Base-by-base conservation (phyloP, 164 flowering plant species). In the Amborella trichopoda region DNA sequence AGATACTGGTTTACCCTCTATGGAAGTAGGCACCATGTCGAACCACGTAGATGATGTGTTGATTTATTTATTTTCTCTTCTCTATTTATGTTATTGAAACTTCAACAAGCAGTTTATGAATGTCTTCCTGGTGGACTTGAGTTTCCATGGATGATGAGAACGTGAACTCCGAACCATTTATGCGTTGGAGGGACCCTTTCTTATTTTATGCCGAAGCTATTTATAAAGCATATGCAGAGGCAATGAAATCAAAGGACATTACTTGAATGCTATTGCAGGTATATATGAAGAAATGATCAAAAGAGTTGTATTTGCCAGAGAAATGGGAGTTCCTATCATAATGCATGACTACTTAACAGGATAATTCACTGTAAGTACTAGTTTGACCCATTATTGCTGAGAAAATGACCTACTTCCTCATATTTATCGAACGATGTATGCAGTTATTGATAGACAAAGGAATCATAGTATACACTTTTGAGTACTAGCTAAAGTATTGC, bases 151-250 rank as follows among this genome's bases (percentile, higher is more conserved):
- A 30, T 30, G 34, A 30, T 30, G 34, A 30, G 34, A 30, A 49
- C 43, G 13, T 49, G 28, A 49, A 49, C 43, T 49, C 38, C 38
- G 27, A 49, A 37, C 53, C 43, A 37, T 34, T 49, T 49, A 34
- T 37, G 42, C 28, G 43, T 49, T 49, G 43, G 53, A 49, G 53
- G 37, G 53, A 49, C 20, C 5, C 19, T 49, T 49, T 49, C 43
- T 49, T 49, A 49, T 49, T 49, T 49, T 49, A 43, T 25, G 28
- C 26, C 17, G 18, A 49, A 36, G 51, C 37, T 25, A 48, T 49
- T 49, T 19, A 49, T 49, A 36, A 49, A 33, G 43, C 43, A 36
- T 18, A 37, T 1, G 42, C 53, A 5, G 17, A 39, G 17, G 5
- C 10, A 39, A 39, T 17, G 9, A 39, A 10, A 8, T 39, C 6